Conservation (phyloP, 1,139 yeast species). For the Debaryomyces udenii region DNA sequence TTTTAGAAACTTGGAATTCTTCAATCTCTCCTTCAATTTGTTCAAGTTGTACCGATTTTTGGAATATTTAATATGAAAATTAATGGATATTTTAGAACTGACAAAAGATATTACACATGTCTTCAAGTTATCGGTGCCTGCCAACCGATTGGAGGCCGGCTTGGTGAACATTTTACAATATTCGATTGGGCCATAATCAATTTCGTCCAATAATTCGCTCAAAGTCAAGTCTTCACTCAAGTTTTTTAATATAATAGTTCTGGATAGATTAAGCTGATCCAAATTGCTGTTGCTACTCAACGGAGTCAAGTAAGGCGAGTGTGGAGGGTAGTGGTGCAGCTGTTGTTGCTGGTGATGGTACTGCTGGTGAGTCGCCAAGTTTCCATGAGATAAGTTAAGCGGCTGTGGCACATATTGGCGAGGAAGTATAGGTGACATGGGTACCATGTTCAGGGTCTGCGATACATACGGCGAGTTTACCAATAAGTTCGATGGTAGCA, state of each 20-base stretch:
- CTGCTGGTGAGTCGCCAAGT: constrained; percentile 5
- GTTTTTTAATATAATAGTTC: constrained; percentile 42
- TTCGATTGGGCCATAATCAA: constrained; percentile 50
- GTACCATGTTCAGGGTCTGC: constrained; percentile 18
- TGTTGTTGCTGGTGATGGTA: constrained; percentile 14
- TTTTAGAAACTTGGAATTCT: constrained; percentile 34
- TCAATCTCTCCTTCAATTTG: constrained; percentile 28
- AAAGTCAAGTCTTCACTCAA: constrained; percentile 31
- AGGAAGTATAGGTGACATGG: constrained; percentile 17
- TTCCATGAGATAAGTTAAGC: constrained; percentile 6
- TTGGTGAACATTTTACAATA: constrained; percentile 40
- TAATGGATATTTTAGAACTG: constrained; percentile 37
- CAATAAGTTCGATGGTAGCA: constrained; percentile 70
- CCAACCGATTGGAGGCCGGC: constrained; percentile 30
- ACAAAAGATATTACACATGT: constrained; percentile 45
- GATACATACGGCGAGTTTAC: constrained; percentile 66
- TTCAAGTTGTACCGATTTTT: constrained; percentile 31
- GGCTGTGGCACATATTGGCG: constrained; percentile 13
- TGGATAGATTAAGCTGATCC: constrained; percentile 39
- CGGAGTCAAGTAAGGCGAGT: constrained; percentile 24
- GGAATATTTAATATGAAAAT: constrained; percentile 38
- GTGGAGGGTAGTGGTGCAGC: constrained; percentile 18
- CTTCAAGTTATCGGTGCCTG: constrained; percentile 27
- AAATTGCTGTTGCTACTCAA: constrained; percentile 23
- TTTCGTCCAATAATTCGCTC: constrained; percentile 34